Conservation (phyloP, 1,284 basidiomycete genomes). For the Apiotrichum akiyoshidainum region DNA sequence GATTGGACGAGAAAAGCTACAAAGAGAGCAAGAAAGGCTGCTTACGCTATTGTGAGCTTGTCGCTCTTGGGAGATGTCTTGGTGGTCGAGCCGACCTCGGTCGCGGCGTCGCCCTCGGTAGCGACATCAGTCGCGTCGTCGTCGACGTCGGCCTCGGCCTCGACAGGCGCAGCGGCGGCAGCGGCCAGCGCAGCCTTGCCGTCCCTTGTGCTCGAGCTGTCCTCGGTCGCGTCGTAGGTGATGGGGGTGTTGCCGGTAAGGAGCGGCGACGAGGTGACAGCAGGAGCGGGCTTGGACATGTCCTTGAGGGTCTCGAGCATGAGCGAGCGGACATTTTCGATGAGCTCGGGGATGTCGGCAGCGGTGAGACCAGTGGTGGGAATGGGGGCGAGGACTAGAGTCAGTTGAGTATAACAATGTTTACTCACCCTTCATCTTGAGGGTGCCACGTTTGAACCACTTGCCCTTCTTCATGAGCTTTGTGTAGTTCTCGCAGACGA, state of each 20-base stretch:
- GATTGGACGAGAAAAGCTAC: conserved; percentile 8
- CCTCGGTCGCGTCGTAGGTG: conserved; percentile 2
- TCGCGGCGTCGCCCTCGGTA: not conserved
- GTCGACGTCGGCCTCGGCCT: not conserved
- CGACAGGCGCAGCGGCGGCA: not conserved
- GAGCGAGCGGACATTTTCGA: conserved; percentile 48
- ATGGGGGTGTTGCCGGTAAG: conserved; percentile 8
- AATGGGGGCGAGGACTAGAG: conserved; percentile 55
- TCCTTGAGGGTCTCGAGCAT: conserved; percentile 51
- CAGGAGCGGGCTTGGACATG: conserved; percentile 21
- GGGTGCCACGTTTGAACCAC: conserved; percentile 72
- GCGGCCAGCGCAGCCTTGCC: not conserved
- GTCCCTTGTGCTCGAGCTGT: not conserved
- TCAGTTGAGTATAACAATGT: conserved; percentile 54
- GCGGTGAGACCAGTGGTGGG: conserved; percentile 51
- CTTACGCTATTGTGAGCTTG: conserved; percentile 9
- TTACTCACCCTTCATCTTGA: conserved; percentile 75
- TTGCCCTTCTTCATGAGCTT: conserved; percentile 70
- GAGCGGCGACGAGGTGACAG: conserved; percentile 1
- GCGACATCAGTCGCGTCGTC: conserved; percentile 4
- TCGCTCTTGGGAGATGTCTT: conserved; percentile 9
- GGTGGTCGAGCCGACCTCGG: not conserved
- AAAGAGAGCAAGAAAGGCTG: conserved; percentile 8
- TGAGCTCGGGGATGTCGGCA: conserved; percentile 51
- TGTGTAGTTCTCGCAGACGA: conserved; percentile 94